phyloP scores from a whole-genome alignment of 345 rosid genomes.

The Salix dunnii region DNA sequence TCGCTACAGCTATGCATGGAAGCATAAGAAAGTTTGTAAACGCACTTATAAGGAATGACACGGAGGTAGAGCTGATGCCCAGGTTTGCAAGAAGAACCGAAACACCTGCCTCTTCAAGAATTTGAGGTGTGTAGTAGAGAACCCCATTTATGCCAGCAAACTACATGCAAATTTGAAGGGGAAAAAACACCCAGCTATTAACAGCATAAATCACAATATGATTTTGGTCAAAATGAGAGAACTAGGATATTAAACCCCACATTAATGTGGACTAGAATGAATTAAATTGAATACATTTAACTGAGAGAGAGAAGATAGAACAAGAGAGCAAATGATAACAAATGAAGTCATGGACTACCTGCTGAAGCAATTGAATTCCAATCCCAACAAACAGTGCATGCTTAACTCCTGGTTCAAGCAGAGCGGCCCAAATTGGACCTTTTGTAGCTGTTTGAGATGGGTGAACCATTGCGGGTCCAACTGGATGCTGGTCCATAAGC shows the following conservation, averaged over 20 bases:
- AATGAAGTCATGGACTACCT: slow-evolving; percentile 43
- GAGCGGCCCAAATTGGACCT: slow-evolving; percentile 74
- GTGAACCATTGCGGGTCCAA: slow-evolving; percentile 32
- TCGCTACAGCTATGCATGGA: slow-evolving; percentile 83
- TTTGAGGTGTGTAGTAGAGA: slow-evolving; percentile 97
- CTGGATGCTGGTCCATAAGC: slow-evolving; percentile 18
- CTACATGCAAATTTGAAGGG: slow-evolving; percentile 38
- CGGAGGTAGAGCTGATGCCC: slow-evolving; percentile 72
- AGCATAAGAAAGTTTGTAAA: slow-evolving; percentile 87
- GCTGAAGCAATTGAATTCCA: slow-evolving; percentile 93
- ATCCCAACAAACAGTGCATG: slow-evolving; percentile 80
- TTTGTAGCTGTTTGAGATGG: slow-evolving; percentile 45
- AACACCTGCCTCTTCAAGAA: slow-evolving; percentile 88
- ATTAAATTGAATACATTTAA: background rate
- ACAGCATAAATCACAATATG: background rate
- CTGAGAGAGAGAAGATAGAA: background rate
- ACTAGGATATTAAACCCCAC: background rate
- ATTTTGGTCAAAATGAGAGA: background rate
- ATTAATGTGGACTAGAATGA: background rate
- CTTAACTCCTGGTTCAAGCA: slow-evolving; percentile 85
- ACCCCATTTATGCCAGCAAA: slow-evolving; percentile 94
- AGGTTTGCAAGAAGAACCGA: slow-evolving; percentile 72
- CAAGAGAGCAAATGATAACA: background rate
- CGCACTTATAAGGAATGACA: slow-evolving; percentile 90
- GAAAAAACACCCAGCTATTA: background rate